A percentile compares a stretch with the other conserved stretches of the same genome.
Conservation (phyloP, 371 early-diverging fungal species). For the Rhizopus arrhizus region DNA sequence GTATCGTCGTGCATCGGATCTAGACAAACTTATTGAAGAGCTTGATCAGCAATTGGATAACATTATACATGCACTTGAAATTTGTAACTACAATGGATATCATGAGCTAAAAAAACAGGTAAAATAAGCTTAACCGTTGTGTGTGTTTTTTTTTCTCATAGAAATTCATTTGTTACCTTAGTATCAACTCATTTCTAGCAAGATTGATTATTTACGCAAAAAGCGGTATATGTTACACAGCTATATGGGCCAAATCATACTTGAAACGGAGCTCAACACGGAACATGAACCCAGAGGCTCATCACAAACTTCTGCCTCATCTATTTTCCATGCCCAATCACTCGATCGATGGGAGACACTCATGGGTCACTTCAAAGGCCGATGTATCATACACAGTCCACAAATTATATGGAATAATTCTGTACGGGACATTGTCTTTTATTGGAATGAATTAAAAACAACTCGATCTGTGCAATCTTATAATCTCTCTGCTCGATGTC, state of each 20-base stretch:
- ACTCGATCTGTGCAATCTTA: conserved; percentile 20
- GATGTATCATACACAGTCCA: conserved; percentile 35
- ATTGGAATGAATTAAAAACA: conserved; percentile 20
- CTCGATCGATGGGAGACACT: conserved; percentile 27
- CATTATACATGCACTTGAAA: conserved; percentile 8
- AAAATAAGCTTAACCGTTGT: background rate
- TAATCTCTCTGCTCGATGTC: conserved; percentile 33
- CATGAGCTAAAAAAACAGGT: conserved; percentile 9
- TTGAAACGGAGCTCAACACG: conserved; percentile 17
- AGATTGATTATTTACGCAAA: conserved; percentile 17
- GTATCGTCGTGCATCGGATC: conserved; percentile 17
- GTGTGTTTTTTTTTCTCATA: background rate
- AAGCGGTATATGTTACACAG: conserved; percentile 21
- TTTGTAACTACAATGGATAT: conserved; percentile 4
- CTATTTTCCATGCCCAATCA: background rate
- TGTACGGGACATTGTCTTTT: conserved; percentile 27
- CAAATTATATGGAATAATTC: conserved; percentile 40
- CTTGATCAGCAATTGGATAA: conserved; percentile 22
- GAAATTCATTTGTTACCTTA: background rate
- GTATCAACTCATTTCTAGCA: background rate
- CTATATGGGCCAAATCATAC: conserved; percentile 18
- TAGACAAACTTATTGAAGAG: conserved; percentile 18
- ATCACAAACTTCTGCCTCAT: conserved; percentile 7
- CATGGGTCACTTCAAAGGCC: conserved; percentile 29
- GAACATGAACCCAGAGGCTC: background rate